Evolutionary conservation across 2,329 filamentous ascomycete species (phyloP).

Genomic region (Xylogone sp.): DNA sequence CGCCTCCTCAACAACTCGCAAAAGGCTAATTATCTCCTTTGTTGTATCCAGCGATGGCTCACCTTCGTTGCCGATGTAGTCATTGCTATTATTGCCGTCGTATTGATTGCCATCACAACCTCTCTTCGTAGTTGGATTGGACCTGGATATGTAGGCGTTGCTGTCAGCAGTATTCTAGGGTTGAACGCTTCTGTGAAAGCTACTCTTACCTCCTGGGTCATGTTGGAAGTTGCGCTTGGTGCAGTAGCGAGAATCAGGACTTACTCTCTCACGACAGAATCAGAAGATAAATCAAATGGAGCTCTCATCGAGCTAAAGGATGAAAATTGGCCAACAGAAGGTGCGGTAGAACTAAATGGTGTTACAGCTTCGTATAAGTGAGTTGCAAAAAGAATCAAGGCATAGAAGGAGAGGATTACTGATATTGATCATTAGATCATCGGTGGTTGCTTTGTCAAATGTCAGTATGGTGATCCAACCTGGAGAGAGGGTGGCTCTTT

Average conservation of each 20-base stretch:
- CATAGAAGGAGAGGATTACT: no score
- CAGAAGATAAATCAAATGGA: slow-evolving; percentile 20
- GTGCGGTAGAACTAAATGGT: slow-evolving; percentile 5
- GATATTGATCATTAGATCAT: no score
- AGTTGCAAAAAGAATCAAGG: no score
- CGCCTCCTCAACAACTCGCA: slow-evolving; percentile 49
- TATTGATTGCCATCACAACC: slow-evolving; percentile 25
- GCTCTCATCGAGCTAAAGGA: slow-evolving; percentile 29
- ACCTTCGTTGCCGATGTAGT: slow-evolving; percentile 30
- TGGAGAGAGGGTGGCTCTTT: slow-evolving; percentile 47
- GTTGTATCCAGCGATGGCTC: slow-evolving; percentile 53
- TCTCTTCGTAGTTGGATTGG: slow-evolving; percentile 14
- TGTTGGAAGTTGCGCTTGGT: slow-evolving; percentile 52
- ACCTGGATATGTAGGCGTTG: slow-evolving; percentile 15
- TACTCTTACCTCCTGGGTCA: slow-evolving; percentile 44
- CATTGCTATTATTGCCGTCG: slow-evolving; percentile 14
- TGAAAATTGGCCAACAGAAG: slow-evolving; percentile 7
- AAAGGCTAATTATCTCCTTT: slow-evolving; percentile 51
- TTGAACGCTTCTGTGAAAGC: slow-evolving; percentile 6
- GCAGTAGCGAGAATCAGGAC: slow-evolving; percentile 53
- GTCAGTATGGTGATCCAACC: slow-evolving; percentile 42
- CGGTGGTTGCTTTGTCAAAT: slow-evolving; percentile 20
- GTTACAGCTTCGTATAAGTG: slow-evolving; percentile 9
- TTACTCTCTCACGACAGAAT: slow-evolving; percentile 19
- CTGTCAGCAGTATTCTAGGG: slow-evolving; percentile 14